Conservation (phyloP, 257 asterid genomes). For the Leonotis leonurus region DNA sequence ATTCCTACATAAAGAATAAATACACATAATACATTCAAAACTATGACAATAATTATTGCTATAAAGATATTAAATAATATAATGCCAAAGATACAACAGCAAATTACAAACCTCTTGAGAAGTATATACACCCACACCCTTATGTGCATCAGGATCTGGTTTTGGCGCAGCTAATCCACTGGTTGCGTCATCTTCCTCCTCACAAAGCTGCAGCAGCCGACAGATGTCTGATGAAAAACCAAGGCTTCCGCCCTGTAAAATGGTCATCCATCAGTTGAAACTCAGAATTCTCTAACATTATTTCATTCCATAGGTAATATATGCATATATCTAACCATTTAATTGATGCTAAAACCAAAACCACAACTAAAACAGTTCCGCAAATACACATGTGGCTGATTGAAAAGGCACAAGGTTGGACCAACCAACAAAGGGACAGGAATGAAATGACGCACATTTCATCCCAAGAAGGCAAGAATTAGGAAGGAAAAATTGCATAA, state of each 20-base stretch:
- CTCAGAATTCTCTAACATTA: conserved; percentile 2
- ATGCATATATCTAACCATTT: conserved; percentile 7
- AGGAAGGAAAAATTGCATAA: conserved; percentile 7
- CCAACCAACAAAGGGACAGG: not conserved
- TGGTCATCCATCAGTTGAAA: conserved; percentile 15
- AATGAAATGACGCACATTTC: not conserved
- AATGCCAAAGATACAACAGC: not conserved
- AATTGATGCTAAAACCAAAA: not conserved
- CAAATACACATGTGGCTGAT: not conserved
- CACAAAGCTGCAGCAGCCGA: conserved; percentile 76
- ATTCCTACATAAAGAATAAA: not conserved
- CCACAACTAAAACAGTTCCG: conserved; percentile 1
- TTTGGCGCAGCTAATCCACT: conserved; percentile 80
- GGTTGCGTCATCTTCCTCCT: conserved; percentile 98
- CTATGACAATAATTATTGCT: not conserved
- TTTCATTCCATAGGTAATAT: not conserved
- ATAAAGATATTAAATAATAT: not conserved
- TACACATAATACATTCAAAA: not conserved
- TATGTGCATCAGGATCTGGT: conserved; percentile 67
- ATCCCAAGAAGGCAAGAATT: not conserved
- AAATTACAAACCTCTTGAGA: conserved; percentile 49
- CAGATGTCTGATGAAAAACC: conserved; percentile 73
- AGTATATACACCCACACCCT: conserved; percentile 37
- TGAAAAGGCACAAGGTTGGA: not conserved
- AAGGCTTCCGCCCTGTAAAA: conserved; percentile 75